phyloP scores from a whole-genome alignment of 257 asterid genomes.

The Lycium barbarum region DNA sequence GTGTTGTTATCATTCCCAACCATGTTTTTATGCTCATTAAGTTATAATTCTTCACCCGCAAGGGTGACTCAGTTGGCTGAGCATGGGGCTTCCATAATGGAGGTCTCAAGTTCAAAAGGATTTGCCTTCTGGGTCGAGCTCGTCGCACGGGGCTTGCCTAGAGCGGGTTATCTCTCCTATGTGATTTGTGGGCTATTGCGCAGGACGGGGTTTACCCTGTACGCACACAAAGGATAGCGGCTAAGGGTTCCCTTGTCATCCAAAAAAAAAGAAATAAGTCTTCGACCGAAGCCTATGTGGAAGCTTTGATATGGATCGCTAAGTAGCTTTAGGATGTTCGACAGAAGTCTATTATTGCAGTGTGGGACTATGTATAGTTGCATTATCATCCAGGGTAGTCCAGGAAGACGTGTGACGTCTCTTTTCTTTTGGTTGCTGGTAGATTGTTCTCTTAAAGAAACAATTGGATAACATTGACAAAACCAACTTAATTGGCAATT shows the following conservation, averaged over 20 bases:
- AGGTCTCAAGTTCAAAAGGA: no score
- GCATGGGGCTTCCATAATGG: no score
- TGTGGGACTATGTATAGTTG: slow-evolving; percentile 13
- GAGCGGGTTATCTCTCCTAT: no score
- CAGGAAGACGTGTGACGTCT: not conserved
- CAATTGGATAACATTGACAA: not conserved
- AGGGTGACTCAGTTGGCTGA: no score
- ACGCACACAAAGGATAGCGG: no score
- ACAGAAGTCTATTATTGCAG: not conserved
- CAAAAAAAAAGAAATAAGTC: no score
- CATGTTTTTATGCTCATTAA: not conserved
- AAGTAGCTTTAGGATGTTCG: not conserved
- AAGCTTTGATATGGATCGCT: not conserved
- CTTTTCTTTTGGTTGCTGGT: slow-evolving; percentile 7
- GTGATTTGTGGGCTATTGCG: no score
- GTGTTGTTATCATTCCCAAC: not conserved
- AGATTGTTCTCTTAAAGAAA: not conserved
- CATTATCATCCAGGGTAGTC: slow-evolving; percentile 5
- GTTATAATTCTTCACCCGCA: no score
- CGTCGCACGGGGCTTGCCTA: no score
- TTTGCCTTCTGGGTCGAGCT: no score
- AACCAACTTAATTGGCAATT: not conserved
- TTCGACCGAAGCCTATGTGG: not conserved
- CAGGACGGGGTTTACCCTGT: no score
- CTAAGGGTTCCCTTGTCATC: no score